Conservation (phyloP, 1,139 yeast species). For the Taphrina flavorubra region DNA sequence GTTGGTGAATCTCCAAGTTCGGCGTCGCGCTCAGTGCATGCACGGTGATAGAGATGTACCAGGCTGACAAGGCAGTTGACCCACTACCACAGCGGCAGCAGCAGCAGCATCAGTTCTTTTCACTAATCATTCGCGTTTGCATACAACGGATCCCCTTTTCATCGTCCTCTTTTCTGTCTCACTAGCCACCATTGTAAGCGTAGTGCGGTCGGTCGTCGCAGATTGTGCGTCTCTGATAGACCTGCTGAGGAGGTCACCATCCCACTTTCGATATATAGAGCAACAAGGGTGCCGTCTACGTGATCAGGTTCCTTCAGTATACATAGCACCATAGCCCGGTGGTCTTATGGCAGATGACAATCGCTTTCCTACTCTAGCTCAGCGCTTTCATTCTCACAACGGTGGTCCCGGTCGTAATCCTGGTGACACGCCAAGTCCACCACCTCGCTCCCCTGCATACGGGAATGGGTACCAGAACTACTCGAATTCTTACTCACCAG, state of each 20-base stretch:
- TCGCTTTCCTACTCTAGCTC: conserved; percentile 32
- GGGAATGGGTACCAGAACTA: conserved; percentile 34
- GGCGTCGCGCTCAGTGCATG: conserved; percentile 14
- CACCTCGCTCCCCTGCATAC: conserved; percentile 39
- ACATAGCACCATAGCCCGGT: not conserved
- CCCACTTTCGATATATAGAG: not conserved
- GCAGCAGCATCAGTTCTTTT: too few species aligned
- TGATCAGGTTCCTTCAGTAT: not conserved
- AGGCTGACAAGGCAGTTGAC: not conserved
- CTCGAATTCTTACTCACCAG: conserved; percentile 30
- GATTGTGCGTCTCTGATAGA: not conserved
- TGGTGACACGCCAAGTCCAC: conserved; percentile 33
- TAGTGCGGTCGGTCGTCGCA: not conserved
- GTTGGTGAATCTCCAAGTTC: not conserved
- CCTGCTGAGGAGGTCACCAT: not conserved
- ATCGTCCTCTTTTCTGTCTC: not conserved
- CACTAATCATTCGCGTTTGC: too few species aligned
- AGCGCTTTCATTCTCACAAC: conserved; percentile 36
- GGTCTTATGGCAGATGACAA: conserved; percentile 37
- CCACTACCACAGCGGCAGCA: too few species aligned
- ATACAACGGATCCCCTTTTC: too few species aligned
- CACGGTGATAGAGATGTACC: not conserved
- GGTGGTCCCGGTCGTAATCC: conserved; percentile 21
- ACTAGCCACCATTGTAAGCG: conserved; percentile 2
- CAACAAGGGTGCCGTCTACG: not conserved